Conservation (phyloP, 495 filamentous ascomycete genomes). For the Elasticomyces elasticus region DNA sequence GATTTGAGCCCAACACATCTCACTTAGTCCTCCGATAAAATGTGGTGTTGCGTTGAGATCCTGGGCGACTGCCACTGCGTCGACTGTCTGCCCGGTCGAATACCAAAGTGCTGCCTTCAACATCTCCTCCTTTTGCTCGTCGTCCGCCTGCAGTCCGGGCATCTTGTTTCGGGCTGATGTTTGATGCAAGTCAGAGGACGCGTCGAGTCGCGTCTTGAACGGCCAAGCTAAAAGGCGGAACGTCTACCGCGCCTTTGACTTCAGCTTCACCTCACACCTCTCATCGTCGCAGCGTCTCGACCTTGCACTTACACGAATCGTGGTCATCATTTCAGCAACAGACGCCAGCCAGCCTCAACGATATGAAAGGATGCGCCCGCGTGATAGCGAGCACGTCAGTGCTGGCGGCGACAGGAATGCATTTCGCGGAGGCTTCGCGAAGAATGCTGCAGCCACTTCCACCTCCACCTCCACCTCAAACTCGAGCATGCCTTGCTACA, state of each 20-base stretch:
- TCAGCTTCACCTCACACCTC: not conserved
- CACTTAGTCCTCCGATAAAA: slow-evolving; percentile 85
- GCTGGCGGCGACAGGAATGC: slow-evolving; percentile 1
- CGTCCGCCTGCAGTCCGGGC: slow-evolving; percentile 11
- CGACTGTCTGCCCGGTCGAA: slow-evolving; percentile 77
- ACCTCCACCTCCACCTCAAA: not conserved
- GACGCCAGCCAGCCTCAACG: not conserved
- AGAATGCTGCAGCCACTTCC: slow-evolving; percentile 13
- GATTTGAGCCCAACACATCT: slow-evolving; percentile 85
- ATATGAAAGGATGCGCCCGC: no score
- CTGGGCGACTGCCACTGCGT: slow-evolving; percentile 66
- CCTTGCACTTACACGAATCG: no score
- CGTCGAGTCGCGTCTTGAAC: not conserved
- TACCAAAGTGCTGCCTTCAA: slow-evolving; percentile 94
- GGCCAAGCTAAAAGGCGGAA: not conserved
- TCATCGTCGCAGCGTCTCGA: not conserved
- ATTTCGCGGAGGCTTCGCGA: not conserved
- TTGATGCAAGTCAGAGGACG: not conserved
- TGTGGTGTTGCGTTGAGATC: slow-evolving; percentile 85
- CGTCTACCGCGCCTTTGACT: not conserved
- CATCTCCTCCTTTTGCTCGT: slow-evolving; percentile 14
- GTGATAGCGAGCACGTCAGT: no score
- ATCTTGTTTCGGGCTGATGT: not conserved
- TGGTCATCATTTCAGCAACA: no score
- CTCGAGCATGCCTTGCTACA: not conserved